These are phyloP conservation scores for Eragrostis tef DNA, from an alignment of 202 grass and related monocot species.

Conservation along the genomic window DNA sequence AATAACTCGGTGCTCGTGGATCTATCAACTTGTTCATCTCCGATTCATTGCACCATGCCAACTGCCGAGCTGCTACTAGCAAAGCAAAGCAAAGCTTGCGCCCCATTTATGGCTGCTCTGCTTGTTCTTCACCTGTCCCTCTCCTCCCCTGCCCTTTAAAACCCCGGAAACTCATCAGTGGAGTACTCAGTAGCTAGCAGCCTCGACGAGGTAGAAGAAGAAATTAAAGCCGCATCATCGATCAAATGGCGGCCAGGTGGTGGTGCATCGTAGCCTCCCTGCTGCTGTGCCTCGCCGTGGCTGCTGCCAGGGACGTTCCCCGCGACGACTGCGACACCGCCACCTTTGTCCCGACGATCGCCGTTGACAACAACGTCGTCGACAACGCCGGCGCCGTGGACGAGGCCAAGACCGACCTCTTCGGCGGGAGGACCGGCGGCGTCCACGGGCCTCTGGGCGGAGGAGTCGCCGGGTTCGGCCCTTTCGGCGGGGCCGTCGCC, in stretches of 20 bases:
- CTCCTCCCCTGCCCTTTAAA: constrained; percentile 24
- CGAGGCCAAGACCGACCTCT: constrained; percentile 36
- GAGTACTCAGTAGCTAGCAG: too few relatives aligned
- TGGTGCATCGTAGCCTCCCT: constrained; percentile 22
- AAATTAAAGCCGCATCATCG: too few relatives aligned
- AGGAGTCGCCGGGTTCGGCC: constrained; percentile 35
- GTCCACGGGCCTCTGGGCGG: constrained; percentile 39
- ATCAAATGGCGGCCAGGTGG: constrained; percentile 5
- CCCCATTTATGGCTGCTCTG: constrained; percentile 17
- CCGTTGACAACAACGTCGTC: too few relatives aligned
- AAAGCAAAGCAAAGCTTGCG: background rate
- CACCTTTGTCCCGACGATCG: background rate
- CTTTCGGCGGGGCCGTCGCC: constrained; percentile 27
- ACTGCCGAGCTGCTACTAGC: background rate
- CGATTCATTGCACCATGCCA: constrained; percentile 38
- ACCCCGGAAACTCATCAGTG: background rate
- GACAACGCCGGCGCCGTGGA: background rate
- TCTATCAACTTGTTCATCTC: constrained; percentile 23
- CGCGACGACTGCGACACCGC: constrained; percentile 10
- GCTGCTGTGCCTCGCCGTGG: constrained; percentile 44
- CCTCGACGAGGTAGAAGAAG: background rate
- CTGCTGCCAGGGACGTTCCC: constrained; percentile 20
- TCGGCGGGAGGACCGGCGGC: constrained; percentile 23
- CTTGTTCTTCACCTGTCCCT: background rate
- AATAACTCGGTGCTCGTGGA: constrained; percentile 16